Evolutionary conservation across 345 rosid genomes (phyloP).

Genomic region (Geranium rotundifolium): DNA sequence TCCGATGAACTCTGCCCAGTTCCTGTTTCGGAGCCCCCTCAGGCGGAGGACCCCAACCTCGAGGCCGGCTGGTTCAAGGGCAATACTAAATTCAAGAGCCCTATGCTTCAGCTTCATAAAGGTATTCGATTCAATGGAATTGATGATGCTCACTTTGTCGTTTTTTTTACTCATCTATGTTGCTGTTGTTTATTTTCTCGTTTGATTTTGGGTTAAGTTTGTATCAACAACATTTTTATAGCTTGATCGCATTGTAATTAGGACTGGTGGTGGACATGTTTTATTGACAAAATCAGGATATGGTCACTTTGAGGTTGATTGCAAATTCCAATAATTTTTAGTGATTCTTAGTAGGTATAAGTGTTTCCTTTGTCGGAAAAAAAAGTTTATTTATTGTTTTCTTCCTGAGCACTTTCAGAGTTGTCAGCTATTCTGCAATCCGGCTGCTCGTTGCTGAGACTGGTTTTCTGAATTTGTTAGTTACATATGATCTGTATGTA

Average conservation of each 20-base stretch:
- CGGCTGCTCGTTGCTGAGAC: too few species aligned
- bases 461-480: too few species aligned
- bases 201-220: neutral
- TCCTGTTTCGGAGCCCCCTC: conserved; percentile 16
- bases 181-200: neutral
- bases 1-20: conserved; percentile 7
- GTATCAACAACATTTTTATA: neutral
- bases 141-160: neutral
- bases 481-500: neutral
- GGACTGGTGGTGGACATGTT: neutral
- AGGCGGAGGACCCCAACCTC: conserved; percentile 22
- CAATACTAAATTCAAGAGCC: conserved; percentile 53
- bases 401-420: too few species aligned
- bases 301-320: neutral
- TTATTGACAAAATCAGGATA: neutral
- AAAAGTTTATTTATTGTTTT: too few species aligned
- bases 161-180: neutral
- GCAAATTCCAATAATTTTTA: neutral
- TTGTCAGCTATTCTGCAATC: too few species aligned
- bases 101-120: conserved; percentile 92
- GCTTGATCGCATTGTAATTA: too few species aligned
- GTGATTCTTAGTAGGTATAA: neutral
- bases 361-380: neutral
- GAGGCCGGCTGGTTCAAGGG: conserved; percentile 72
- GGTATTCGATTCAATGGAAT: conserved; percentile 22